Conservation (phyloP, 2,329 filamentous ascomycete genomes). For the Aspergillus bombycis region DNA sequence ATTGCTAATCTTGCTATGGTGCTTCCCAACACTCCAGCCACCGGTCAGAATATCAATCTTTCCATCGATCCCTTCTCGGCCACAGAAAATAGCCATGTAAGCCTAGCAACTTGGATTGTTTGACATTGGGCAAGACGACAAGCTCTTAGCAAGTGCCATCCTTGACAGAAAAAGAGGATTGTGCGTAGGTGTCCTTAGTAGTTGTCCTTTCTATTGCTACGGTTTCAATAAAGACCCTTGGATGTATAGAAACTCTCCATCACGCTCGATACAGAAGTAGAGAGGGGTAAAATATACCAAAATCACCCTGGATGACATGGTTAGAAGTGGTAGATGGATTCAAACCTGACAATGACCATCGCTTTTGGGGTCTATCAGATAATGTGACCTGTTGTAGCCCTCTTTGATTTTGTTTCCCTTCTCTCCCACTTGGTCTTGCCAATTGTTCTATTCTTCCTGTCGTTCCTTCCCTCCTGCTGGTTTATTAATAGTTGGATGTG, state of each 20-base stretch:
- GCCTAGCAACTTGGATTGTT: neutral
- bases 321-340: neutral
- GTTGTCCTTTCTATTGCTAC: neutral
- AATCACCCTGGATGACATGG: neutral
- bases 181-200: neutral
- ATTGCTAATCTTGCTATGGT: neutral
- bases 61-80: neutral
- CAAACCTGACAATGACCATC: neutral
- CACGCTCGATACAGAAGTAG: neutral
- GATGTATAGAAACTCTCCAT: neutral
- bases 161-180: neutral
- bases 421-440: neutral
- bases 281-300: neutral
- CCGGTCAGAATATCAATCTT: neutral
- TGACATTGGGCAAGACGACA: neutral
- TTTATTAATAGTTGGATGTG: neutral
- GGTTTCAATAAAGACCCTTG: neutral
- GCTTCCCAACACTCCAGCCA: neutral
- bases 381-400: neutral
- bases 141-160: neutral
- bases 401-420: neutral
- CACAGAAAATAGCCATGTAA: neutral
- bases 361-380: neutral
- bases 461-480: neutral
- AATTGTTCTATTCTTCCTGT: neutral